These are phyloP conservation scores for Gossypium longicalyx DNA, from an alignment of 345 rosid genomes.

Conservation along the genomic window DNA sequence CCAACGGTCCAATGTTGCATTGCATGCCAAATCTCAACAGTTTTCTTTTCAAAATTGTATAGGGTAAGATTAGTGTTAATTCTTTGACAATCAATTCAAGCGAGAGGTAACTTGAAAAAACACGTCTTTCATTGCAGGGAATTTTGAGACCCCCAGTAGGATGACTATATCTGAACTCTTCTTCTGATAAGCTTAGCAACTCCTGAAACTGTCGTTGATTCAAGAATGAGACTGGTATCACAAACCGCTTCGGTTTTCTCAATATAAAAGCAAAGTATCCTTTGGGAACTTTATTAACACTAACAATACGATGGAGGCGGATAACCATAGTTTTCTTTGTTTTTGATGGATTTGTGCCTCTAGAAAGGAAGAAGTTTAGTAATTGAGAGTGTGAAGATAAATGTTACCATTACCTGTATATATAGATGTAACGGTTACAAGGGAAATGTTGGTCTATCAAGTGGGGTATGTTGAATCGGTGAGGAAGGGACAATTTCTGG, in stretches of 20 bases:
- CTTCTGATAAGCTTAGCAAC: slow-evolving; percentile 30
- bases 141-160: slow-evolving; percentile 37
- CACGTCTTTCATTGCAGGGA: slow-evolving; percentile 30
- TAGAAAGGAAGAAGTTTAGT: background rate
- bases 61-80: background rate
- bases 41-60: background rate
- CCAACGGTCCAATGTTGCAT: too few relatives aligned
- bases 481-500: background rate
- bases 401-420: background rate
- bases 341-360: background rate
- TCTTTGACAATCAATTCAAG: background rate
- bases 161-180: slow-evolving; percentile 36
- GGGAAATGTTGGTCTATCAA: background rate
- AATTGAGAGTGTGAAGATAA: background rate
- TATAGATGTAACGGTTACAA: background rate
- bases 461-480: background rate
- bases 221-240: slow-evolving; percentile 31
- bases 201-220: slow-evolving; percentile 26
- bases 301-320: background rate
- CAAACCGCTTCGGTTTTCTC: slow-evolving; percentile 25
- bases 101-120: slow-evolving; percentile 10
- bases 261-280: background rate
- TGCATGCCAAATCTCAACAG: too few relatives aligned
- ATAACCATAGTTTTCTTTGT: background rate
- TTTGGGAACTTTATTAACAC: background rate